Evolutionary conservation across 2,329 filamentous ascomycete genomes (phyloP).

Genomic region (Acephala macrosclerotiorum): DNA sequence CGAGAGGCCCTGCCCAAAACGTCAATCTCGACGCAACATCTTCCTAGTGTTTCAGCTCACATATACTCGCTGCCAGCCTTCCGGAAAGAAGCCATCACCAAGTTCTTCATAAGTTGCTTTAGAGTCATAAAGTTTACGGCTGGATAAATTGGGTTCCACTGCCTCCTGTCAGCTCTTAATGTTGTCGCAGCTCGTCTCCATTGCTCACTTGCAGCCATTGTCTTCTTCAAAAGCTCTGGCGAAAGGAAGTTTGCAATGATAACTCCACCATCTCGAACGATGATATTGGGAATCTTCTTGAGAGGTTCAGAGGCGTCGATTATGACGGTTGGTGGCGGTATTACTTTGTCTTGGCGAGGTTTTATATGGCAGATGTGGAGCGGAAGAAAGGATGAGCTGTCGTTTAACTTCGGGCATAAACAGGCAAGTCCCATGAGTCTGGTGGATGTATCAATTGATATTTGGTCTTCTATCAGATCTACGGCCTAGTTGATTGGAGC

Average conservation of each 20-base stretch:
- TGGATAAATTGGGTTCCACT: neutral
- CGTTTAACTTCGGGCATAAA: no score
- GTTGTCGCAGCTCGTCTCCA: neutral
- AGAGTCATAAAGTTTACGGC: neutral
- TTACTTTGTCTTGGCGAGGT: neutral
- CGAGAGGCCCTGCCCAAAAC: neutral
- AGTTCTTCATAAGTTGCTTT: neutral
- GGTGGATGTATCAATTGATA: no score
- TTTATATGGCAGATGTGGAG: neutral
- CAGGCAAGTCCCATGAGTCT: no score
- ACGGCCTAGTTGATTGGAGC: no score
- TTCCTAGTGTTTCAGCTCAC: neutral
- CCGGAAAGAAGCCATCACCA: constrained; percentile 1
- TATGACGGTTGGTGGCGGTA: neutral
- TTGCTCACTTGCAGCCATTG: neutral
- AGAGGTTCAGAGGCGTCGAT: neutral
- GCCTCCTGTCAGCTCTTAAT: neutral
- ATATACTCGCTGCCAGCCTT: neutral
- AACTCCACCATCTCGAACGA: neutral
- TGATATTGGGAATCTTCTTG: neutral
- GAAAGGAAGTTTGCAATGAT: neutral
- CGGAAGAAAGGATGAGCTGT: no score
- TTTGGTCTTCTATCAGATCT: no score
- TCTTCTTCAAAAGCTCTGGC: neutral
- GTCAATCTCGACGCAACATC: neutral